These are phyloP conservation scores for Xerocomus minutiporus DNA, from an alignment of 1,284 basidiomycete species.

Conservation along the genomic window DNA sequence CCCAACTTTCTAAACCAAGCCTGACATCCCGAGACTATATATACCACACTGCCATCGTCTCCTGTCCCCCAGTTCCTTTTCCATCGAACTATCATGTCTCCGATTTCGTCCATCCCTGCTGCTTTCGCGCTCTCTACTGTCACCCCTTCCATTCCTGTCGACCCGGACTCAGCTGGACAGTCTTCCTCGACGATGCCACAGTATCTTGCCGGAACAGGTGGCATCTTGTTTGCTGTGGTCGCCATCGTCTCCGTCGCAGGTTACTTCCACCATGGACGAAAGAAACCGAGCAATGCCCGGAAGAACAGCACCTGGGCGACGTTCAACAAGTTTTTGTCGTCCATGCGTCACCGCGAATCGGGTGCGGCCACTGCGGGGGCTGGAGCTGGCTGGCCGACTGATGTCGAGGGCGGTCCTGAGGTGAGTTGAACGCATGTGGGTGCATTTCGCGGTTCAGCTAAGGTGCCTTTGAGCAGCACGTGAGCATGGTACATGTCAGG, in stretches of 20 bases:
- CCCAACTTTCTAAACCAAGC: too few relatives aligned
- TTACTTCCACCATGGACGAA: conserved; percentile 16
- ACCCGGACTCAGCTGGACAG: neutral
- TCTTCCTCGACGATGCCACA: conserved; percentile 3
- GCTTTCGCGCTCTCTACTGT: too few relatives aligned
- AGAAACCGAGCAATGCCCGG: neutral
- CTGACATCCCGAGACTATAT: too few relatives aligned
- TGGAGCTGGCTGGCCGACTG: neutral
- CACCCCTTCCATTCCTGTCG: too few relatives aligned
- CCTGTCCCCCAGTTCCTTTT: too few relatives aligned
- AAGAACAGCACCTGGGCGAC: conserved; percentile 9
- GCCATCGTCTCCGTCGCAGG: conserved; percentile 16
- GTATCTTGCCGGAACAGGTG: conserved; percentile 13
- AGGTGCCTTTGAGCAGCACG: conserved; percentile 8
- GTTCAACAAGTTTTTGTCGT: conserved; percentile 10
- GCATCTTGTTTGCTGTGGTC: conserved; percentile 18
- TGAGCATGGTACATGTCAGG: conserved; percentile 22
- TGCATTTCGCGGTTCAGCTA: neutral
- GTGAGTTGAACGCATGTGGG: conserved; percentile 1
- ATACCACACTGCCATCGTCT: too few relatives aligned
- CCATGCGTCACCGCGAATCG: conserved; percentile 1
- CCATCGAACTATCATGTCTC: too few relatives aligned
- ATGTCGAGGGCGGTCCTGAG: conserved; percentile 14
- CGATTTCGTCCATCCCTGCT: too few relatives aligned
- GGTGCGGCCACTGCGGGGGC: neutral